Base-by-base conservation (phyloP, 1,284 basidiomycete genomes). In the Megacollybia platyphylla region DNA sequence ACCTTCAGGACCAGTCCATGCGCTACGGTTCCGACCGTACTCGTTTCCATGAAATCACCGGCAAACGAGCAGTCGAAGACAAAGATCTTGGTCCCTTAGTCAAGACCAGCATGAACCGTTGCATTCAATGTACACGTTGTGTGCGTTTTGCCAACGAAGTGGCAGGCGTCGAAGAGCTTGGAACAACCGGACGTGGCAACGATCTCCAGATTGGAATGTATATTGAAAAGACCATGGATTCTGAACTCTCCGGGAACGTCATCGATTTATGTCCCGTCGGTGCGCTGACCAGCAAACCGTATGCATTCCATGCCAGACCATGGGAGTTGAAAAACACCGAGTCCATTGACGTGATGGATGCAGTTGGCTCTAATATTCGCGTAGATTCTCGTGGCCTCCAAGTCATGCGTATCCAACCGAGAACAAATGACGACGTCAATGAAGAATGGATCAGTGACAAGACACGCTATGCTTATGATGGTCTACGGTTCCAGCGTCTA, bases 371-470 rank as follows among this genome's bases (percentile, higher is more conserved):
- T 52, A 98, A 97, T 66, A 97, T 99, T 59, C 86, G 92, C 43
- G 76, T 98, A 48, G 94, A 99, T 64, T 96, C 93, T 42, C 80
- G 94, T 35, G 93, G 93, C 44, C 82, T 94, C 7, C 81, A 91
- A 60, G 94, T 98, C 49, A 98, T 98, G 92, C 84, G 94, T 40
- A 77, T 99, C 54, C 90, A 96, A 58, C 96, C 96, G 2, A 79
- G 87, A 54, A 86, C 90, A 46, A 98, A 98, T 62, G 94, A 98
- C 63, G 90, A 97, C 53, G 84, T 99, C 48, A 99, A 99, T 63
- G 96, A 99, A 70, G 96, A 99, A 64, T 98, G 96, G 94, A 96
- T 99, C 63, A 93, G 80, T 63, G 94, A 99, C 76, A 98, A 98
- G 76, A 94, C 94, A 2, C 87, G 96, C 48, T 94, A 90, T 62